These are phyloP conservation scores for Kwoniella sp. DNA, from an alignment of 768 basidiomycete genomes.

Conservation along the genomic window DNA sequence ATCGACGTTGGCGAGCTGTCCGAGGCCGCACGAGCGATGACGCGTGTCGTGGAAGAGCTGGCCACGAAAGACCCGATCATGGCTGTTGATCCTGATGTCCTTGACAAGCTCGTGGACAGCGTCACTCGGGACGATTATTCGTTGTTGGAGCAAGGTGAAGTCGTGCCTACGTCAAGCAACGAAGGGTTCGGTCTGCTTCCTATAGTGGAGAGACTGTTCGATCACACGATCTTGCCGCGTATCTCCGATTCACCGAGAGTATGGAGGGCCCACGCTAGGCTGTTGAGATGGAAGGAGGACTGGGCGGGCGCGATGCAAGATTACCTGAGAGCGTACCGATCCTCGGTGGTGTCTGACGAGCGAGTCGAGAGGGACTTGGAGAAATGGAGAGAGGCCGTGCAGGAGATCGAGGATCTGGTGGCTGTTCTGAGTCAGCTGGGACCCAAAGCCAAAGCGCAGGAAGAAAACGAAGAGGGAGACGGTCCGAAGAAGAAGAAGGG, in stretches of 20 bases:
- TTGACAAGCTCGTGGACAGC: constrained; percentile 85
- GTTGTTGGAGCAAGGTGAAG: constrained; percentile 13
- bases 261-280: constrained; percentile 79
- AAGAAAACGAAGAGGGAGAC: constrained; percentile 35
- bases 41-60: constrained; percentile 72
- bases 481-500: constrained; percentile 59
- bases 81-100: constrained; percentile 77
- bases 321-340: constrained; percentile 81
- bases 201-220: constrained; percentile 73
- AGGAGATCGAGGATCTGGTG: constrained; percentile 80
- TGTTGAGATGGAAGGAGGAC: constrained; percentile 71
- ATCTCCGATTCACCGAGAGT: constrained; percentile 72
- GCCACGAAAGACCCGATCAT: constrained; percentile 59
- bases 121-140: constrained; percentile 65
- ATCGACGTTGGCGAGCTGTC: constrained; percentile 89
- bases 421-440: constrained; percentile 83
- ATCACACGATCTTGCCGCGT: constrained; percentile 76
- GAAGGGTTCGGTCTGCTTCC: constrained; percentile 69
- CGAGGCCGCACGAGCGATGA: constrained; percentile 81
- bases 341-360: constrained; percentile 64
- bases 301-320: constrained; percentile 81
- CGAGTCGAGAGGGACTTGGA: constrained; percentile 69
- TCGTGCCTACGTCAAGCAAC: constrained; percentile 61
- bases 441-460: constrained; percentile 57
- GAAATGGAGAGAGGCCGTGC: constrained; percentile 74